phyloP scores from a whole-genome alignment of 1,284 basidiomycete species.

The Ustilago bromivora region DNA sequence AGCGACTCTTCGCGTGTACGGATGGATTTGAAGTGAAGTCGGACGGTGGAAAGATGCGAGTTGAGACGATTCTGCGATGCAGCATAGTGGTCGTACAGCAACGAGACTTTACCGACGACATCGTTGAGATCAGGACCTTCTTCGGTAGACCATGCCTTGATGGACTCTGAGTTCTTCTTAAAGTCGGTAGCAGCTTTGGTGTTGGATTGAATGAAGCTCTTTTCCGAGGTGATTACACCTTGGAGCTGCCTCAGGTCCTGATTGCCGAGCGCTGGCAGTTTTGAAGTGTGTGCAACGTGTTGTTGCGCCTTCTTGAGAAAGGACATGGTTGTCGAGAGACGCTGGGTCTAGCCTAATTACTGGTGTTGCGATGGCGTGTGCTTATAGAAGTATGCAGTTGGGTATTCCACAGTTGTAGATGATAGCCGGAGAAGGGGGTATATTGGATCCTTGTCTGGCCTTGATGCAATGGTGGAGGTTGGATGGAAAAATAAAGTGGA shows the following conservation, averaged over 20 bases:
- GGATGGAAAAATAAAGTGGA: background rate
- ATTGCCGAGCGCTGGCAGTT: slow-evolving; percentile 78
- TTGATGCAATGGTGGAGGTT: slow-evolving; percentile 7
- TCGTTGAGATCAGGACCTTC: slow-evolving; percentile 91
- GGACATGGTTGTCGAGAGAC: slow-evolving; percentile 46
- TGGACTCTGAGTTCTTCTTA: slow-evolving; percentile 79
- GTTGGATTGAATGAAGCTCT: slow-evolving; percentile 80
- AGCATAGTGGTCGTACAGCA: slow-evolving; percentile 79
- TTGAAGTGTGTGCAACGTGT: slow-evolving; percentile 82
- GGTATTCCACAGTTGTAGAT: background rate
- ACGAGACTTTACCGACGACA: slow-evolving; percentile 79
- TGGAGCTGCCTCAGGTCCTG: slow-evolving; percentile 84
- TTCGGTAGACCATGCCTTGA: slow-evolving; percentile 82
- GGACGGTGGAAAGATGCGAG: slow-evolving; percentile 79
- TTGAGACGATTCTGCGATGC: slow-evolving; percentile 80
- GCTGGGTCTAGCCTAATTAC: background rate
- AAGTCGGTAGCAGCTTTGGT: slow-evolving; percentile 78
- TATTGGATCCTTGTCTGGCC: slow-evolving; percentile 16
- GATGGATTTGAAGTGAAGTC: slow-evolving; percentile 75
- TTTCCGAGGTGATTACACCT: slow-evolving; percentile 89
- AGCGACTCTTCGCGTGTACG: slow-evolving; percentile 86
- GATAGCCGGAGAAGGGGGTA: slow-evolving; percentile 21
- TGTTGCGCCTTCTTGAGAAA: slow-evolving; percentile 66
- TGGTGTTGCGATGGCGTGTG: background rate
- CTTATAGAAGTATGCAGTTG: slow-evolving; percentile 4